Conservation (phyloP, 345 rosid species). For the Eutrema japonicum region DNA sequence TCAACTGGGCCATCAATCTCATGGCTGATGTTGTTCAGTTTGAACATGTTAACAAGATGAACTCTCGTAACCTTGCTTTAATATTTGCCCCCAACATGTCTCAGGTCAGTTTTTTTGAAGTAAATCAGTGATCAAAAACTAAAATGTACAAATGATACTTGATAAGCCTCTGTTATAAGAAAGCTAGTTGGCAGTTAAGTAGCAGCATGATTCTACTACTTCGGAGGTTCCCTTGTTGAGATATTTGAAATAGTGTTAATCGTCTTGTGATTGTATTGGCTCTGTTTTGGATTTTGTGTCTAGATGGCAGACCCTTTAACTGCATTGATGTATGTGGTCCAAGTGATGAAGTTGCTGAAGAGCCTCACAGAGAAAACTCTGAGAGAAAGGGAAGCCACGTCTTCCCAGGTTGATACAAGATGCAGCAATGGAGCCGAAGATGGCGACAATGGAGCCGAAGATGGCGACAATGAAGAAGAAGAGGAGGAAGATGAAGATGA, state of each 20-base stretch:
- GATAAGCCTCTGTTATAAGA: background rate
- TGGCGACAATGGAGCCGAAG: background rate
- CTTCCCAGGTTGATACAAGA: constrained; percentile 22
- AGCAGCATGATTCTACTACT: constrained; percentile 6
- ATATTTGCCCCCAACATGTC: constrained; percentile 99
- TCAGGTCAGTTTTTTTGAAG: constrained; percentile 58
- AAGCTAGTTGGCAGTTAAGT: background rate
- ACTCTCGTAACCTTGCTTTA: constrained; percentile 91
- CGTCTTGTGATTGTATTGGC: constrained; percentile 27
- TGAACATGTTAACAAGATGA: constrained; percentile 91
- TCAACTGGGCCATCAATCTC: constrained; percentile 87
- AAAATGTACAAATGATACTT: background rate
- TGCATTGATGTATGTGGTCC: constrained; percentile 96
- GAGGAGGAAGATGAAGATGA: background rate
- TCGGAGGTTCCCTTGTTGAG: constrained; percentile 5
- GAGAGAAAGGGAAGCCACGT: constrained; percentile 52
- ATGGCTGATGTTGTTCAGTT: constrained; percentile 95
- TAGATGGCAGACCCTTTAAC: constrained; percentile 99
- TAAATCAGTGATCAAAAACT: background rate
- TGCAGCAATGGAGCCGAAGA: constrained; percentile 20
- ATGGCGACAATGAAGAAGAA: background rate
- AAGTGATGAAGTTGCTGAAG: constrained; percentile 96
- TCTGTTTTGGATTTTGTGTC: constrained; percentile 20
- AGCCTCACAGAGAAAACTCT: constrained; percentile 64
- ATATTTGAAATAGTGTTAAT: background rate